phyloP scores from a whole-genome alignment of 371 early-diverging fungal species.

The Mortierella sp. region DNA sequence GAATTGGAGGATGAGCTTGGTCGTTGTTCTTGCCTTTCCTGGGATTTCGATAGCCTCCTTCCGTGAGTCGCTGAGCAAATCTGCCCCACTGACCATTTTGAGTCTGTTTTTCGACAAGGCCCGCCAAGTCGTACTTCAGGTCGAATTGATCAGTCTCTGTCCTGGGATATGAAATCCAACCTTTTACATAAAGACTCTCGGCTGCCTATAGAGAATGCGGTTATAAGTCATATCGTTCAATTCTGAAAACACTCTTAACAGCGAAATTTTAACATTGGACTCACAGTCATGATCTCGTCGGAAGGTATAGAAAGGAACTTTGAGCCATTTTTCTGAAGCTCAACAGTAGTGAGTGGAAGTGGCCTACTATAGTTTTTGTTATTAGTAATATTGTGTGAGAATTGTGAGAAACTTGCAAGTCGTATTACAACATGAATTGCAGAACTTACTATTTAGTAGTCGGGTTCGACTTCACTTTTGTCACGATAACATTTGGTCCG shows the following conservation, averaged over 20 bases:
- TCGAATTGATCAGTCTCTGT: constrained; percentile 99
- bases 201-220: constrained; percentile 69
- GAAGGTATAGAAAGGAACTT: constrained; percentile 81
- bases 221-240: not conserved
- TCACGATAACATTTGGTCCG: constrained; percentile 67
- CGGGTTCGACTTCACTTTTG: constrained; percentile 68
- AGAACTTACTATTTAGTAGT: constrained; percentile 83
- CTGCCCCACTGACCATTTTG: constrained; percentile 73
- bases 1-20: constrained; percentile 99
- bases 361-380: constrained; percentile 73
- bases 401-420: too few species aligned
- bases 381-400: not conserved
- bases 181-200: constrained; percentile 87
- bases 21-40: constrained; percentile 95
- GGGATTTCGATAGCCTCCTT: constrained; percentile 86
- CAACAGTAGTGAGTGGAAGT: constrained; percentile 95
- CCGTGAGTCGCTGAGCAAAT: constrained; percentile 76
- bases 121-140: constrained; percentile 77
- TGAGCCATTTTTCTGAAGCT: constrained; percentile 92
- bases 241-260: not conserved
- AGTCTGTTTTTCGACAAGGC: constrained; percentile 77
- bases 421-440: not conserved
- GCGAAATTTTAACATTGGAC: constrained; percentile 7
- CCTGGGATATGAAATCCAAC: constrained; percentile 98
- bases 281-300: constrained; percentile 86